Evolutionary conservation across 2,329 filamentous ascomycete species (phyloP), one percentile per base, ranked within the genome.

Genomic region (Colletotrichum tofieldiae): DNA sequence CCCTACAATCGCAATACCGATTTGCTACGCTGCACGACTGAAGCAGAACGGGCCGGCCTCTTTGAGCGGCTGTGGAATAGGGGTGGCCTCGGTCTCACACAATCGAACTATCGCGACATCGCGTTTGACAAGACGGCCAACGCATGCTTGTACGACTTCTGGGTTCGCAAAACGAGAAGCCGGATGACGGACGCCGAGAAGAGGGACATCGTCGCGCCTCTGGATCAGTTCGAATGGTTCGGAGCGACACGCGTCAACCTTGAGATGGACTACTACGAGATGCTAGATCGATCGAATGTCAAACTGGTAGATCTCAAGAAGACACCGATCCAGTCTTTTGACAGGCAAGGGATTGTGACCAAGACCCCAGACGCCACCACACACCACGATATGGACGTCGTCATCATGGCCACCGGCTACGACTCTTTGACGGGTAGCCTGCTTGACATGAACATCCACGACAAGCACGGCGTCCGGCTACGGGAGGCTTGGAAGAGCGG

Each of bases 51-150:
- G 3, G 78, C 84, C 60, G 80, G 79, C 18, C 77, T 84, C 11
- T 86, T 81, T 63, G 82, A 88, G 64, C 75, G 81, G 6, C 76
- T 86, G 0, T 89, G 83, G 82, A 59, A 78, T 0, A 73, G 81
- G 1, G 87, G 86, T 3, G 86, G 85, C 2, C 88, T 88, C 74
- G 76, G 78, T 2, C 83, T 84, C 73, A 85, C 84, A 81, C 78
- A 85, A 1, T 79, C 75, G 7, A 83, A 79, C 8, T 90, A 87
- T 56, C 18, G 6, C 0, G 71, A 75, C 1, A 37, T 68, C 6
- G 2, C 32, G 5, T 3, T 56, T 3, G 62, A 75, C n/a, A 56
- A 56, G 45, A 39, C 8, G 11, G 71, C 43, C 7, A 75, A 73
- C 45, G 16, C 52, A 2, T 52, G n/a, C 9, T 41, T 67, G 18